These are phyloP conservation scores for Zygotorulaspora mrakii DNA, from an alignment of 1,139 yeast species.

Conservation along the genomic window DNA sequence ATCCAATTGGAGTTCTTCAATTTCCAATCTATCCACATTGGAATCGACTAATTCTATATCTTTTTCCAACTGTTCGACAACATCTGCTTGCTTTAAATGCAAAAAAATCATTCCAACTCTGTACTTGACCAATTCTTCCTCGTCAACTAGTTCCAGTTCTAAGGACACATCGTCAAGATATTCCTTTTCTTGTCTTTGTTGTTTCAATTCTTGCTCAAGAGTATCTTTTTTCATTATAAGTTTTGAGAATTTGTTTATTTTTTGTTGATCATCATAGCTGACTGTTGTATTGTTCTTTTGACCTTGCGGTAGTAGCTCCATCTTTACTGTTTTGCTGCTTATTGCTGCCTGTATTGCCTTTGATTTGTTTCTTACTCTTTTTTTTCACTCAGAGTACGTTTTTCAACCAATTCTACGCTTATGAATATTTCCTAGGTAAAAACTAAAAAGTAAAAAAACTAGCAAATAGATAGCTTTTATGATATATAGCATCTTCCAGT, in stretches of 20 bases:
- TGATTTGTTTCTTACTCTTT: neutral
- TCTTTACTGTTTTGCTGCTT: no score
- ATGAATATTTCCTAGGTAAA: no score
- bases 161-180: constrained; percentile 80
- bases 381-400: neutral
- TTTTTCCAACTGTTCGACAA: constrained; percentile 59
- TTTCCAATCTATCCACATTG: constrained; percentile 47
- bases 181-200: constrained; percentile 68
- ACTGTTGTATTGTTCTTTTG: constrained; percentile 72
- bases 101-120: constrained; percentile 72
- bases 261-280: constrained; percentile 82
- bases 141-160: constrained; percentile 82
- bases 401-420: no score
- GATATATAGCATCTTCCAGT: neutral
- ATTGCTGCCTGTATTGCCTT: constrained; percentile 1
- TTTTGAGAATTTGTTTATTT: constrained; percentile 83
- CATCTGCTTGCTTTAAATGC: constrained; percentile 59
- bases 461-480: neutral
- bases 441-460: neutral
- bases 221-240: constrained; percentile 67
- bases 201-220: constrained; percentile 47
- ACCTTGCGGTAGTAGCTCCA: constrained; percentile 64
- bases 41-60: constrained; percentile 53
- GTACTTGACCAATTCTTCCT: constrained; percentile 59
- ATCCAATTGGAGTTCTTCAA: constrained; percentile 50